Base-by-base conservation (phyloP, 345 rosid species). In the Euphorbia pulcherrima region DNA sequence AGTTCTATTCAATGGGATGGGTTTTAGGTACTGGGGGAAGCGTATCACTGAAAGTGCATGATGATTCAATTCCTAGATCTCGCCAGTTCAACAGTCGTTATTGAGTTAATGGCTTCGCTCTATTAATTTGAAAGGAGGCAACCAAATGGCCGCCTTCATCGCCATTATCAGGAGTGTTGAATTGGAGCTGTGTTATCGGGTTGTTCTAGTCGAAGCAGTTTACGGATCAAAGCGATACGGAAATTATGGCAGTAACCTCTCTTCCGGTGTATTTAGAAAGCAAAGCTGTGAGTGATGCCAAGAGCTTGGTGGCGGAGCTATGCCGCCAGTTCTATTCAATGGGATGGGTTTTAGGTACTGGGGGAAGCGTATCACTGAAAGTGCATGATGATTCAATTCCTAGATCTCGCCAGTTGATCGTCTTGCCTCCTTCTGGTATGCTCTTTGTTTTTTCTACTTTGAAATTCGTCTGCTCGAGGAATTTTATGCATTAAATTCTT, bases 341-440 rank as follows among this genome's bases (percentile, higher is more conserved):
- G 62, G 97, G 97, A 14, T 90, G 98, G 98, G 94, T 93, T 0
- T 87, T 87, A 11, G 98, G 96, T 27, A 90, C 97, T 8, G 96
- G 98, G 4, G 97, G 98, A 35, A 93, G 98, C 79, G 86, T 90
- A 79, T 85, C 98, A 35, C 72, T 83, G 67, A 89, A 87, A 76
- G 92, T 81, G 74, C 91, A 86, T 58, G 98, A 93, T 65, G 85
- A 83, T 67, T 84, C 81, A 55, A 77, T 88, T 61, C 96, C 96
- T 50, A 84, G 81, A 67, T 75, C 83, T 5, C 70, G 74, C 18
- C 98, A 90, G 77, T 89, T 93, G 74, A 84, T 93, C 81, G 48
- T 89, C 83, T 84, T 93, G 94, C 90, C 98, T 58, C 97, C 98
- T 80, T 93, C 98, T 81, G 98, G 97, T 90, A 64, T 21, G 11